Percentiles rank a stretch among this genome's conserved stretches.
phyloP scores from a whole-genome alignment of 1,284 basidiomycete species.

The Ceratobasidium sp. region DNA sequence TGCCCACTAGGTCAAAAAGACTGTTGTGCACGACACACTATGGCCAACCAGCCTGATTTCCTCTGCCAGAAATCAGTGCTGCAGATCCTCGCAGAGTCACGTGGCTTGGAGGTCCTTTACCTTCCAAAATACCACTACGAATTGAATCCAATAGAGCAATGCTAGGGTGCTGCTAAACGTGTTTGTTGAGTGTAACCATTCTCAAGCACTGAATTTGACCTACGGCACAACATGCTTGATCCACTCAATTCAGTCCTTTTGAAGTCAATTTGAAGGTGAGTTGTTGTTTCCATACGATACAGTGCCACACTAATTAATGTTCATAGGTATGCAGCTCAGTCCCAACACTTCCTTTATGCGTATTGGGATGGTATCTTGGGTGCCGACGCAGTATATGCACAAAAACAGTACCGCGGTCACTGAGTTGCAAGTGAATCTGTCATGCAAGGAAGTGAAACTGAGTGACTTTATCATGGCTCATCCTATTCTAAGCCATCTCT shows the following conservation, averaged over 20 bases:
- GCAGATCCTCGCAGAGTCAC: conserved; percentile 11
- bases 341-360: conserved; percentile 11
- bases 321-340: not conserved
- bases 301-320: not conserved
- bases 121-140: conserved; percentile 45
- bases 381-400: conserved; percentile 1
- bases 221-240: conserved; percentile 25
- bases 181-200: conserved; percentile 28
- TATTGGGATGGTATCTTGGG: conserved; percentile 6
- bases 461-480: no score
- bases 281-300: not conserved
- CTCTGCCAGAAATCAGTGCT: conserved; percentile 40
- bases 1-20: not conserved
- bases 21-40: conserved; percentile 39
- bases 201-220: conserved; percentile 34
- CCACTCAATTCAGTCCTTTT: conserved; percentile 30
- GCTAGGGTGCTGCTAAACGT: conserved; percentile 30
- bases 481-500: no score
- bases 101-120: conserved; percentile 33
- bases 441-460: no score
- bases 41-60: conserved; percentile 41
- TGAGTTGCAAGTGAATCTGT: not conserved
- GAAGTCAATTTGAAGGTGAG: conserved; percentile 28
- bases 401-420: conserved; percentile 20
- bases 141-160: conserved; percentile 40